Base-by-base conservation (phyloP, 345 rosid genomes). In the Boechera divaricarpa region DNA sequence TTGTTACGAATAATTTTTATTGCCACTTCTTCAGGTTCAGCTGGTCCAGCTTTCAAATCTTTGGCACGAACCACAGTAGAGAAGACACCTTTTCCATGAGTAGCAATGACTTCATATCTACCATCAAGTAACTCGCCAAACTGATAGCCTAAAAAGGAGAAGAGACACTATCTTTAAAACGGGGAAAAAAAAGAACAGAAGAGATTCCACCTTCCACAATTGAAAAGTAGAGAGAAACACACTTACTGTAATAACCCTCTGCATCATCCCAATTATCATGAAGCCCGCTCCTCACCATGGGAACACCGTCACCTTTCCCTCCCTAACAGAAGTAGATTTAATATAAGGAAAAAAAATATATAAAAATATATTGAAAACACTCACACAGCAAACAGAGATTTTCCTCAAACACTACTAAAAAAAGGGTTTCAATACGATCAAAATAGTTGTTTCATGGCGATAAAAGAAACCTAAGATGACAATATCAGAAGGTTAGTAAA, bases 211-310 rank as follows among this genome's bases (percentile, higher is more conserved):
- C 24, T n/a, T 15, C 6, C 52, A 26, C 7, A 12, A 42, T 31
- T 49, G 18, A 10, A 72, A 59, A 38, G 7, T 49, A 29, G 65
- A 53, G 11, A 24, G 69, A 54, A 18, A 29, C 28, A 49, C 58
- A 83, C 99, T 82, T 87, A 96, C 99, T 89, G 72, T 96, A 96
- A 78, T 96, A 96, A 49, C 99, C 99, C 69, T 87, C 99, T 15
- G 98, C 89, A 77, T 96, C 99, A 88, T 96, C 99, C 99, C 98
- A 96, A 69, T 96, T 96, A 87, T 96, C 99, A 82, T 93, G 81
- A 70, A 96, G 90, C 72, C 91, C 98, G 18, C 93, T 90, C 86
- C 92, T 85, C 41, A 85, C 84, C 47, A 92, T 74, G 45, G 84
- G 96, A 44, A 85, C 83, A 73, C 91, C 91, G 42, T 90, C 84